These are phyloP conservation scores for Manihot esculenta DNA, from an alignment of 441 rosid genomes.

Conservation along the genomic window DNA sequence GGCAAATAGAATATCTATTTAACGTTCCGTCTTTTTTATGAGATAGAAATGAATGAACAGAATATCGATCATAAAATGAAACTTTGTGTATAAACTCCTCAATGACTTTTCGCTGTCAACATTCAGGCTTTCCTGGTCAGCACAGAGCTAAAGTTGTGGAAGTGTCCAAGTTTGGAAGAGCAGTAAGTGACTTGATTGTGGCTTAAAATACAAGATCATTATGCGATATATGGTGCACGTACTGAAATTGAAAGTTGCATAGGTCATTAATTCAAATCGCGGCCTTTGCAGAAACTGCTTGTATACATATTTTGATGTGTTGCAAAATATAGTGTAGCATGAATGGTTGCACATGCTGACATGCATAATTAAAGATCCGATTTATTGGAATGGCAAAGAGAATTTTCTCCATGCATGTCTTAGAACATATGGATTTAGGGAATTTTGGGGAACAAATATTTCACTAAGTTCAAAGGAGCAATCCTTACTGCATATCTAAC, in stretches of 20 bases:
- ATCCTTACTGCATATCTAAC: neutral
- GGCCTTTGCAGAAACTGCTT: neutral
- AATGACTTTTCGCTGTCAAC: conserved; percentile 4
- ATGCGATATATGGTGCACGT: neutral
- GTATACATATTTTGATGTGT: neutral
- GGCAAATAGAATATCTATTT: neutral
- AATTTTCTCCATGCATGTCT: neutral
- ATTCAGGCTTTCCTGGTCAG: conserved; percentile 68
- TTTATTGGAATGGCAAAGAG: neutral
- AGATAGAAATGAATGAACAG: neutral
- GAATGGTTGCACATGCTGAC: neutral
- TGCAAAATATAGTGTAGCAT: neutral
- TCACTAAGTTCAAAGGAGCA: neutral
- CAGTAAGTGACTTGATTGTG: conserved; percentile 43
- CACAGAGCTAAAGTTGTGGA: conserved; percentile 63
- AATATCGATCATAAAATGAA: neutral
- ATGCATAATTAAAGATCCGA: neutral
- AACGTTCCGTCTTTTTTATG: neutral
- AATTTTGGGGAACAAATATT: neutral
- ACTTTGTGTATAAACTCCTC: neutral
- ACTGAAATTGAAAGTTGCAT: neutral
- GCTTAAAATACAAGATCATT: neutral
- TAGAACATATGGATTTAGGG: neutral
- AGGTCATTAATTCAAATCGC: neutral
- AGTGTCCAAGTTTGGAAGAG: conserved; percentile 66